These are phyloP conservation scores for Termitomyces sp. DNA, from an alignment of 768 basidiomycete genomes.

Conservation along the genomic window DNA sequence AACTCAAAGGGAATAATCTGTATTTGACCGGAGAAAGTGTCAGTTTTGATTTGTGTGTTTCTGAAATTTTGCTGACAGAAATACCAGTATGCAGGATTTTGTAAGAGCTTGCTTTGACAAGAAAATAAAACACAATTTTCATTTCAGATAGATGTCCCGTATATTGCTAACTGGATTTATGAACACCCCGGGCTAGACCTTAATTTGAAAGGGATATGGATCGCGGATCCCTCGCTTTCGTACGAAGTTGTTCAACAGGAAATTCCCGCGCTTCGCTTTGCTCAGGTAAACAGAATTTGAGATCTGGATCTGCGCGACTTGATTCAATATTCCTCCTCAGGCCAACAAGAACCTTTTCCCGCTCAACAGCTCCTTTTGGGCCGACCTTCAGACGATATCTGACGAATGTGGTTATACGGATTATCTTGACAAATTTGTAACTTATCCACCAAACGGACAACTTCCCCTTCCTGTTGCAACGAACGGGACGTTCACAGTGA, in stretches of 20 bases:
- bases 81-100: conserved; percentile 62
- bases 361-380: conserved; percentile 51
- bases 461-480: conserved; percentile 54
- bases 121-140: not conserved
- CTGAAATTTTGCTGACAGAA: not conserved
- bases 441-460: conserved; percentile 56
- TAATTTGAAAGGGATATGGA: conserved; percentile 57
- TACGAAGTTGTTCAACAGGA: conserved; percentile 54
- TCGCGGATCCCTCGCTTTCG: conserved; percentile 43
- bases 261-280: conserved; percentile 63
- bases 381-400: conserved; percentile 45
- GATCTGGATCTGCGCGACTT: not conserved
- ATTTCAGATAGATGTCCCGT: conserved; percentile 29
- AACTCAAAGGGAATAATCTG: conserved; percentile 63
- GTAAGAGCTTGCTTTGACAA: conserved; percentile 30
- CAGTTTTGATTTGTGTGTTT: conserved; percentile 17
- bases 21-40: conserved; percentile 67
- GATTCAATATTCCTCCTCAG: conserved; percentile 17
- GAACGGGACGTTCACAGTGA: conserved; percentile 36
- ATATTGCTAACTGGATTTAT: conserved; percentile 69
- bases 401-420: conserved; percentile 53
- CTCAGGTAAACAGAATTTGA: conserved; percentile 22
- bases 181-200: conserved; percentile 53
- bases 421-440: conserved; percentile 57
- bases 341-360: conserved; percentile 55